Percentiles rank a stretch among this genome's conserved stretches.
These are phyloP conservation scores for Plasmodium gaboni DNA, from an alignment of 169 alveolate species.

Conservation along the genomic window DNA sequence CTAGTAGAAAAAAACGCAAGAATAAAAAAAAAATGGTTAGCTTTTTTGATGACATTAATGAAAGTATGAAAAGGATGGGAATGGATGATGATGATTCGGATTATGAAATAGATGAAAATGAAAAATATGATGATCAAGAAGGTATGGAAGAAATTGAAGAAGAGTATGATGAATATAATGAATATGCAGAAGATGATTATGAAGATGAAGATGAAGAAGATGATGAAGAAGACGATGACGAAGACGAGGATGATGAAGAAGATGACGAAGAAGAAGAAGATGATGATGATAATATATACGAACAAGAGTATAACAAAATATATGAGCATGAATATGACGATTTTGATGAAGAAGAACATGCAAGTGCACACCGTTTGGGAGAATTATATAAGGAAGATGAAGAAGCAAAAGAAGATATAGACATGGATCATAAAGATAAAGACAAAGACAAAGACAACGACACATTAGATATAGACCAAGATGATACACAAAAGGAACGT, in stretches of 20 bases:
- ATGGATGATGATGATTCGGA: conserved; percentile 64
- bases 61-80: conserved; percentile 20
- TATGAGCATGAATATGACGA: conserved; percentile 41
- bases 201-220: conserved; percentile 17
- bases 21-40: conserved; percentile 43
- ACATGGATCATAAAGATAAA: neutral
- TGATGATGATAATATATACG: conserved; percentile 14
- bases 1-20: conserved; percentile 22
- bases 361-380: too few species aligned
- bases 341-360: conserved; percentile 14
- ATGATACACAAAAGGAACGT: neutral
- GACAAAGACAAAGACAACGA: neutral
- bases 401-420: neutral
- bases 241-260: neutral
- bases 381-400: conserved; percentile 12
- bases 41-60: conserved; percentile 54
- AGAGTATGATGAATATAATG: conserved; percentile 13
- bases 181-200: conserved; percentile 20
- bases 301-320: conserved; percentile 26
- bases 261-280: conserved; percentile 14
- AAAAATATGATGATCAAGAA: conserved; percentile 16
- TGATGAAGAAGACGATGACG: conserved; percentile 20
- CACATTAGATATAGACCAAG: conserved; percentile 1
- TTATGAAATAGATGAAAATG: conserved; percentile 35
- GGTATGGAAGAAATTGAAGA: conserved; percentile 2